A percentile compares a stretch with the other conserved stretches of the same genome.
These are phyloP conservation scores for Fusarium robinianum DNA, from an alignment of 2,329 filamentous ascomycete species.

Conservation along the genomic window DNA sequence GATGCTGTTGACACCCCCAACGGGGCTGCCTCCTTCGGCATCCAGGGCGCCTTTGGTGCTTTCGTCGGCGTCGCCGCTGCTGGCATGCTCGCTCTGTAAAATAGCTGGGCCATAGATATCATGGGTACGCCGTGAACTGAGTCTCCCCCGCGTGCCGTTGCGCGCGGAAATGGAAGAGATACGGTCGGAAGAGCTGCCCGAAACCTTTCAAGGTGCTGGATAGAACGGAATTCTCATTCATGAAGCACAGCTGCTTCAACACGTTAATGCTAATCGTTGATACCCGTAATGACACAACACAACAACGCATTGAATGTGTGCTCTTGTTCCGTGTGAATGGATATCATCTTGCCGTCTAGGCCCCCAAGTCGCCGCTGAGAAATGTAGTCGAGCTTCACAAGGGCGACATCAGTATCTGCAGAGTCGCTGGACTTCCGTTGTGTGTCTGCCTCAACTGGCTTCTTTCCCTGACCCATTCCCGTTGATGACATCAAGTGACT, in stretches of 20 bases:
- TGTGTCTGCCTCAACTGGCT: too few relatives aligned
- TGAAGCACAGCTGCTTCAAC: constrained; percentile 29
- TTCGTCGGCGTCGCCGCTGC: constrained; percentile 31
- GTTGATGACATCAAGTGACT: too few relatives aligned
- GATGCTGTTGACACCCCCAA: constrained; percentile 24
- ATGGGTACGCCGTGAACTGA: constrained; percentile 21
- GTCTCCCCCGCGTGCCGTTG: constrained; percentile 30
- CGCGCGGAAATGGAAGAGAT: too few relatives aligned
- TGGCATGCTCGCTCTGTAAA: constrained; percentile 34
- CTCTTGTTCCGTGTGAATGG: too few relatives aligned
- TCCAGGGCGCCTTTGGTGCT: constrained; percentile 26
- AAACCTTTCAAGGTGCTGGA: constrained; percentile 30
- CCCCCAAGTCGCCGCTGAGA: too few relatives aligned
- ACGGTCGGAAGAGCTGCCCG: too few relatives aligned
- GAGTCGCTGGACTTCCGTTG: too few relatives aligned
- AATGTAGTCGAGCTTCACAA: too few relatives aligned
- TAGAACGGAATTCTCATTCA: constrained; percentile 27
- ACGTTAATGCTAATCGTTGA: constrained; percentile 38
- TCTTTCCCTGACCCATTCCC: too few relatives aligned
- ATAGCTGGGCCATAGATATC: constrained; percentile 11
- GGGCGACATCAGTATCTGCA: too few relatives aligned
- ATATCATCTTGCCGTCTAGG: too few relatives aligned
- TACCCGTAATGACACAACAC: constrained; percentile 10
- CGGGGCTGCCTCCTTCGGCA: background rate
- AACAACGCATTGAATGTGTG: constrained; percentile 3